phyloP scores from a whole-genome alignment of 2,329 filamentous ascomycete genomes.

The Huntiella bhutanensis region DNA sequence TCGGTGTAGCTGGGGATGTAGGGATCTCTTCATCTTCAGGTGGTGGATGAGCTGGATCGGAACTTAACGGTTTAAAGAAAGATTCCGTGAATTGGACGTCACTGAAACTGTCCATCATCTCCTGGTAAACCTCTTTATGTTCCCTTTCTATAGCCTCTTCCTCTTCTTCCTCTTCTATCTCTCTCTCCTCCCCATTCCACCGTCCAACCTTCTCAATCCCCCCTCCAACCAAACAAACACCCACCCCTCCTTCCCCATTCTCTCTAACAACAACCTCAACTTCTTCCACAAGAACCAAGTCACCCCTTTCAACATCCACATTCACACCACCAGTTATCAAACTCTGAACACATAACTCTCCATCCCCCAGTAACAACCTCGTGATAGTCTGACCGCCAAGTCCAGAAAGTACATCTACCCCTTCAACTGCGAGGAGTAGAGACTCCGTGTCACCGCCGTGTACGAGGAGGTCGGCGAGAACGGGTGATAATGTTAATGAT shows the following conservation, averaged over 20 bases:
- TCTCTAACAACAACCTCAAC: not conserved
- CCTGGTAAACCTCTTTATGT: not conserved
- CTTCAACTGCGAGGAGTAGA: too few relatives aligned
- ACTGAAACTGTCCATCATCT: conserved; percentile 5
- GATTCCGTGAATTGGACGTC: conserved; percentile 9
- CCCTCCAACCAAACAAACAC: not conserved
- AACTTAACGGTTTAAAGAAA: conserved; percentile 5
- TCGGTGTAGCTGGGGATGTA: not conserved
- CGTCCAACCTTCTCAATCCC: not conserved
- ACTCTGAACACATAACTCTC: not conserved
- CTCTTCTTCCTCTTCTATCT: not conserved
- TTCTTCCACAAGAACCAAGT: not conserved
- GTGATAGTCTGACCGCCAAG: too few relatives aligned
- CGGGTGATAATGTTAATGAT: too few relatives aligned
- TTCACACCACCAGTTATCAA: not conserved
- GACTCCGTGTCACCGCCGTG: too few relatives aligned
- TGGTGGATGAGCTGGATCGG: not conserved
- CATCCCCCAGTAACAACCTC: too few relatives aligned
- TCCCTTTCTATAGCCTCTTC: not conserved
- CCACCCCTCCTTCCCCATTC: not conserved
- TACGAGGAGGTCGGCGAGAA: too few relatives aligned
- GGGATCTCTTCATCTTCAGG: not conserved
- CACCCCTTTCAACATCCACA: not conserved
- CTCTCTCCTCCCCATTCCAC: not conserved
- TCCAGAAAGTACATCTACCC: too few relatives aligned